Evolutionary conservation across 2,329 filamentous ascomycete species (phyloP), one percentile per base, ranked within the genome.

Genomic region (Scedosporium minutisporum): DNA sequence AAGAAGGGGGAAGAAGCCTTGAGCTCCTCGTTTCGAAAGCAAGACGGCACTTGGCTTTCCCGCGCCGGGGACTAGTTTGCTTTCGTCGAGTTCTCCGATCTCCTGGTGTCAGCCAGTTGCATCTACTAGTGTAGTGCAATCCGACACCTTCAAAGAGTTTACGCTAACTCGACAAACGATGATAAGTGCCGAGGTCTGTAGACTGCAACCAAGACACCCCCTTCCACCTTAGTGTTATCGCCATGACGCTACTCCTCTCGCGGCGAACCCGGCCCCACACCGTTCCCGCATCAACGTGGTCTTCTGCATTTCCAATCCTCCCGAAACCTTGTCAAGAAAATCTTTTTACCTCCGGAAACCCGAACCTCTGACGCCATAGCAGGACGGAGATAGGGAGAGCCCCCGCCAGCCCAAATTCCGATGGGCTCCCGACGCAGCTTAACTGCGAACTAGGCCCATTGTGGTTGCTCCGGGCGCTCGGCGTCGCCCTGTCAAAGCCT

Each of bases 71-170:
- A 57, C 23, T 57, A 38, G 23, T 38, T 10, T 16, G 55, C 55
- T 7, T 38, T 7, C 46, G 64, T 65, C 58, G 61, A 61, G 63
- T 46, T 48, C 59, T 29, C 63, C 64, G 63, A 57, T 46, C 58
- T 58, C 61, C 42, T 63, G 60, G 57, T 7, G 44, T 48, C 57
- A 33, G n/a, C 33, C 27, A 21, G 3, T 58, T 57, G 55, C 59
- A 38, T 59, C 55, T 38, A 23, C 5, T 38, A 38, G 33, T 14
- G 33, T 4, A 12, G 33, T 4, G 33, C 4, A 38, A 10, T 38
- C 6, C 38, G 41, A 18, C 2, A 18, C 23, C 16, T 2, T 48
- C 16, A 6, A 4, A 48, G 18, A n/a, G 14, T n/a, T 48, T 7
- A 21, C 44, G 21, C 16, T 14, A n/a, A 48, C 1, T n/a, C 44